Conservation (phyloP, 2,329 filamentous ascomycete species). For the Ciborinia camelliae region DNA sequence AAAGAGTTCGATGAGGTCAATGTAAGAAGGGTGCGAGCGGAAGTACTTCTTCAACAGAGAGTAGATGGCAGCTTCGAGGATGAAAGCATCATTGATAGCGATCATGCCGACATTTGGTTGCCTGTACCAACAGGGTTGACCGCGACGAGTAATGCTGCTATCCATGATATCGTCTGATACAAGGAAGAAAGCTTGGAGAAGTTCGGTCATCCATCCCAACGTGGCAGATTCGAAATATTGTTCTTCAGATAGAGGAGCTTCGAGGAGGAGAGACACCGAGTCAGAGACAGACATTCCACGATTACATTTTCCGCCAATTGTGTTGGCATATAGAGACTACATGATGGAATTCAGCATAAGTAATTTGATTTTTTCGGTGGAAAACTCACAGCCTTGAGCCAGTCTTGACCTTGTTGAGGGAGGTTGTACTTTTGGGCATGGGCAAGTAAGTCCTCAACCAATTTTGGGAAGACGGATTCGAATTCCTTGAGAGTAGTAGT, state of each 20-base stretch:
- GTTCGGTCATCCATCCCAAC: constrained; percentile 95
- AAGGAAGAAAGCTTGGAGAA: constrained; percentile 97
- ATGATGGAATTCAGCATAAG: constrained; percentile 16
- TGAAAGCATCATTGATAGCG: constrained; percentile 97
- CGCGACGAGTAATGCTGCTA: constrained; percentile 86
- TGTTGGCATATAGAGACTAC: constrained; percentile 80
- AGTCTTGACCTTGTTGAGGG: constrained; percentile 74
- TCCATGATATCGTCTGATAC: constrained; percentile 99
- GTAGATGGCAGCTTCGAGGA: constrained; percentile 91
- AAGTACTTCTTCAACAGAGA: constrained; percentile 91
- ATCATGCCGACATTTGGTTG: constrained; percentile 87
- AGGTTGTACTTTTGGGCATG: constrained; percentile 80
- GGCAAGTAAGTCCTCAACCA: constrained; percentile 76
- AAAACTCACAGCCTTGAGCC: constrained; percentile 61
- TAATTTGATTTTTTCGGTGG: not conserved
- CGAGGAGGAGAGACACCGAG: constrained; percentile 75
- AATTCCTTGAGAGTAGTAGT: constrained; percentile 80
- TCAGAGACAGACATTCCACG: constrained; percentile 97
- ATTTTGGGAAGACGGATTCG: constrained; percentile 82
- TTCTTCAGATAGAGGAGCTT: constrained; percentile 66
- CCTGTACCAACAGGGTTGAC: constrained; percentile 95
- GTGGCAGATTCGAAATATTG: constrained; percentile 87
- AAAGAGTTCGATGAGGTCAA: constrained; percentile 93
- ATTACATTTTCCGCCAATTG: constrained; percentile 95
- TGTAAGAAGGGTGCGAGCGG: constrained; percentile 78